A percentile compares a stretch with the other conserved stretches of the same genome.
phyloP scores from a whole-genome alignment of 768 basidiomycete species.

The Flagelloscypha sp. region DNA sequence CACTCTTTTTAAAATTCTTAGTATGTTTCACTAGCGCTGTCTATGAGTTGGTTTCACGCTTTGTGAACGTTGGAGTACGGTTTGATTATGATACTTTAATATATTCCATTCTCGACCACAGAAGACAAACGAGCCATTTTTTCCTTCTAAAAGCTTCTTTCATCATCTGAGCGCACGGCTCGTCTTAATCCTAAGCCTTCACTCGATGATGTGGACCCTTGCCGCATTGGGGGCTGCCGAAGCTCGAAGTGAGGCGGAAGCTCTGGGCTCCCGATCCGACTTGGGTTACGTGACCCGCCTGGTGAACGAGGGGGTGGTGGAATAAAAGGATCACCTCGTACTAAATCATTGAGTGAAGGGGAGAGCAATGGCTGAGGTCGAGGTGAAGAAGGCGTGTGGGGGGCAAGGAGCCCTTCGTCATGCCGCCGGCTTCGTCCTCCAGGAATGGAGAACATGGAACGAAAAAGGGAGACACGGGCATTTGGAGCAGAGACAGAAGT shows the following conservation, averaged over 20 bases:
- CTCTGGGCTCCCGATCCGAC: background rate
- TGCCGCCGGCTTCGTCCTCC: slow-evolving; percentile 32
- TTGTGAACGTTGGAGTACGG: no score
- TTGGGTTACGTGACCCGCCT: slow-evolving; percentile 13
- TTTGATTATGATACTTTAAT: no score
- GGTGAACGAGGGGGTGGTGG: slow-evolving; percentile 20
- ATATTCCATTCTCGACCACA: no score
- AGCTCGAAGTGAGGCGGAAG: background rate
- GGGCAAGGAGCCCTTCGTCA: slow-evolving; percentile 65
- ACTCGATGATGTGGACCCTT: no score
- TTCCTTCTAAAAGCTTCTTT: no score
- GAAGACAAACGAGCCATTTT: no score
- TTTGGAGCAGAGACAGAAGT: slow-evolving; percentile 12
- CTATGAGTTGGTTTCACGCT: no score
- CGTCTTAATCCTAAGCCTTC: no score
- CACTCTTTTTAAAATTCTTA: no score
- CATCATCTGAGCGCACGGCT: no score
- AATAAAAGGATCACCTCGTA: slow-evolving; percentile 7
- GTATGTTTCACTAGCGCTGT: no score
- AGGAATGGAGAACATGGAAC: slow-evolving; percentile 47
- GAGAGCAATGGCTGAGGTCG: slow-evolving; percentile 2
- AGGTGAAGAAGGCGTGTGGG: slow-evolving; percentile 37
- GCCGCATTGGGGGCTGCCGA: no score
- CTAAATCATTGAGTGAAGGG: slow-evolving; percentile 2
- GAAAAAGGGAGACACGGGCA: slow-evolving; percentile 56